phyloP scores from a whole-genome alignment of 2,329 filamentous ascomycete genomes.

The Beauveria sp. region DNA sequence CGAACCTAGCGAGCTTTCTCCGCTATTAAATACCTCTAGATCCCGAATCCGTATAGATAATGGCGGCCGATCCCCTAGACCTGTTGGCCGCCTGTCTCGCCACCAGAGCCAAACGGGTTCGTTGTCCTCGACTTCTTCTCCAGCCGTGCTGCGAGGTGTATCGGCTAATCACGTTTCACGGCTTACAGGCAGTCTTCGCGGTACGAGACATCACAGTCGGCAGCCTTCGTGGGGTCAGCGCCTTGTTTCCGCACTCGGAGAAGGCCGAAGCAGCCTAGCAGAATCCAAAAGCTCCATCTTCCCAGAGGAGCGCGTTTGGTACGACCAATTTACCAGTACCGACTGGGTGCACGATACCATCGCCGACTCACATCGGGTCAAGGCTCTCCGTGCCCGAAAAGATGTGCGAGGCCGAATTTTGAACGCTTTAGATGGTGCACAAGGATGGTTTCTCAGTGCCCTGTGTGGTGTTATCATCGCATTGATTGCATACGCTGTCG shows the following conservation, averaged over 20 bases:
- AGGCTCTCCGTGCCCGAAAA: conserved; percentile 70
- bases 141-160: not conserved
- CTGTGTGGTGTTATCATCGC: conserved; percentile 83
- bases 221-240: conserved; percentile 53
- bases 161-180: not conserved
- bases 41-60: conserved; percentile 35
- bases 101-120: conserved; percentile 39
- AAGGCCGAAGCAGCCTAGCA: conserved; percentile 48
- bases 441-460: conserved; percentile 91
- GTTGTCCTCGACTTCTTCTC: conserved; percentile 7
- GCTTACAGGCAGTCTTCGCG: conserved; percentile 28
- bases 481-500: conserved; percentile 77
- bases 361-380: conserved; percentile 83
- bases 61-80: conserved; percentile 20
- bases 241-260: conserved; percentile 53
- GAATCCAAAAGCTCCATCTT: conserved; percentile 61
- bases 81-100: conserved; percentile 22
- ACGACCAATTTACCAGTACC: conserved; percentile 95
- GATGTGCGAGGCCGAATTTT: conserved; percentile 75
- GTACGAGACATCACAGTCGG: conserved; percentile 45
- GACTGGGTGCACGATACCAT: conserved; percentile 99
- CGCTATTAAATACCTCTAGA: conserved; percentile 32
- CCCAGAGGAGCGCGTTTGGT: conserved; percentile 87
- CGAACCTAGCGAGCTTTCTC: conserved; percentile 36
- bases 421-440: conserved; percentile 74